A percentile compares a stretch with the other conserved stretches of the same genome.
These are phyloP conservation scores for Gleditsia sinensis DNA, from an alignment of 306 rosid species.

Conservation along the genomic window DNA sequence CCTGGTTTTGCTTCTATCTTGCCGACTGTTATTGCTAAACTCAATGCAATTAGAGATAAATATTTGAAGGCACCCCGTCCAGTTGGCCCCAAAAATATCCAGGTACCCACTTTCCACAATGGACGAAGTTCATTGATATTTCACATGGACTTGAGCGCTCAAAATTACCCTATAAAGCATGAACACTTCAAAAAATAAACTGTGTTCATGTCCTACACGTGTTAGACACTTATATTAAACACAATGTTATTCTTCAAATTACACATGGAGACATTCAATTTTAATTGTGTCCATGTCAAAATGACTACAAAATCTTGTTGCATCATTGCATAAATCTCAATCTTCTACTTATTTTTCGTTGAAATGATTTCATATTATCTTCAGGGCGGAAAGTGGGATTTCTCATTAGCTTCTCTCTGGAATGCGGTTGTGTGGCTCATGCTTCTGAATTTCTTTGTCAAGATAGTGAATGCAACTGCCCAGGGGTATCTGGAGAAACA, in stretches of 20 bases:
- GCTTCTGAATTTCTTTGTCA: slow-evolving; percentile 87
- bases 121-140: slow-evolving; percentile 17
- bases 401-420: slow-evolving; percentile 83
- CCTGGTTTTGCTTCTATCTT: slow-evolving; percentile 76
- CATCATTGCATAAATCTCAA: not conserved
- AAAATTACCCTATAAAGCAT: no score
- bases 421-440: slow-evolving; percentile 93
- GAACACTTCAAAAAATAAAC: no score
- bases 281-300: no score
- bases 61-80: slow-evolving; percentile 66
- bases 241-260: no score
- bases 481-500: slow-evolving; percentile 78
- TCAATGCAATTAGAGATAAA: slow-evolving; percentile 72
- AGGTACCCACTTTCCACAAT: slow-evolving; percentile 51
- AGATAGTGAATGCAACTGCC: slow-evolving; percentile 89
- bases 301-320: slow-evolving; percentile 9
- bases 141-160: slow-evolving; percentile 1
- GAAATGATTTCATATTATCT: slow-evolving; percentile 16
- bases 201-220: no score
- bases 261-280: no score
- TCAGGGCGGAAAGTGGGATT: slow-evolving; percentile 86
- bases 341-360: not conserved
- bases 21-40: slow-evolving; percentile 58
- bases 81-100: slow-evolving; percentile 44
- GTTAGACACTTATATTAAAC: no score